phyloP scores from a whole-genome alignment of 352 stramenopile species.

The Phytophthora citricola region DNA sequence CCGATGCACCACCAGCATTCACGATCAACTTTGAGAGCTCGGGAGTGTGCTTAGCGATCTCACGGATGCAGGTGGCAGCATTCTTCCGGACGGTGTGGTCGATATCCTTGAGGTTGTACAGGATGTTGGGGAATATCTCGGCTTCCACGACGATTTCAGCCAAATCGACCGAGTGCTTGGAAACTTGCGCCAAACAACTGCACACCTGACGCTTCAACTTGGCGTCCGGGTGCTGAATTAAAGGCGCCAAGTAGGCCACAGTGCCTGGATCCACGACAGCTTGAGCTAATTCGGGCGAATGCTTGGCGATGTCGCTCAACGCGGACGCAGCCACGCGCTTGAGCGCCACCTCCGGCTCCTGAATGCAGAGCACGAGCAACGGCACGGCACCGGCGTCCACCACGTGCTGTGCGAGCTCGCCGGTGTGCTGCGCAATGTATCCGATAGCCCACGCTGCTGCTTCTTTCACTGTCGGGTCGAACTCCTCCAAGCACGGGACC shows the following conservation, averaged over 20 bases:
- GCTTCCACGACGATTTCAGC: constrained; percentile 96
- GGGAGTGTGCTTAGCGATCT: constrained; percentile 95
- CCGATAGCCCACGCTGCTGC: constrained; percentile 95
- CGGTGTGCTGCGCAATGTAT: constrained; percentile 95
- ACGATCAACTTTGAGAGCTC: constrained; percentile 97
- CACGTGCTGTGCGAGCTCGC: constrained; percentile 93
- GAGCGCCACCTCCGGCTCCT: constrained; percentile 95
- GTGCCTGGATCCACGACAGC: constrained; percentile 93
- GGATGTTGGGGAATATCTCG: constrained; percentile 96
- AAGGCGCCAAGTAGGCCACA: constrained; percentile 93
- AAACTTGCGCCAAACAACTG: constrained; percentile 94
- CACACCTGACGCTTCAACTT: constrained; percentile 94
- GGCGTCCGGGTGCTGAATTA: constrained; percentile 94
- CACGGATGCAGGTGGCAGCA: constrained; percentile 93
- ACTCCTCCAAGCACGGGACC: constrained; percentile 95
- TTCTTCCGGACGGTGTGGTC: constrained; percentile 97
- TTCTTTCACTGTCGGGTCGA: constrained; percentile 96
- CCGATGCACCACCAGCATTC: constrained; percentile 94
- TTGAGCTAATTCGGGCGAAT: constrained; percentile 95
- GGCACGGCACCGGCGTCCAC: constrained; percentile 94
- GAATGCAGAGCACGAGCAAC: constrained; percentile 95
- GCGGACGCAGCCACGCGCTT: constrained; percentile 94
- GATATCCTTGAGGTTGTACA: constrained; percentile 96
- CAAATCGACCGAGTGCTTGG: constrained; percentile 96
- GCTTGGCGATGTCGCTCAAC: constrained; percentile 95